Evolutionary conservation across 2,329 filamentous ascomycete species (phyloP).

Genomic region (Aspergillus costaricaensis): DNA sequence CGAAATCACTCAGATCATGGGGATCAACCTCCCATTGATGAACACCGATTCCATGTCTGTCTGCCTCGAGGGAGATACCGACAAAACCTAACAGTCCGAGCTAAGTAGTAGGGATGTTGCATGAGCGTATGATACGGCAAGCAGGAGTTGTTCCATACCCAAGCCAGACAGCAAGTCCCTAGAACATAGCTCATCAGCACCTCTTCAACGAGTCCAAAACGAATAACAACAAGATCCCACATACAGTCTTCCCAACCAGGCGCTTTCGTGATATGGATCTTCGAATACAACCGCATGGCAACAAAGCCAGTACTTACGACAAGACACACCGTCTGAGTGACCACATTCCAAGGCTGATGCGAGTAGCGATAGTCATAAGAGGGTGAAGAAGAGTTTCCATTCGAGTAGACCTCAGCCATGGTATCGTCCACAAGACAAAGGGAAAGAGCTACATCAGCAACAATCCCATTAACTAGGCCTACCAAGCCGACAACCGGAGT

Average conservation of each 20-base stretch:
- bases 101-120: constrained; percentile 16
- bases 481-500: not conserved
- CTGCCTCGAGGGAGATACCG: constrained; percentile 23
- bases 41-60: constrained; percentile 24
- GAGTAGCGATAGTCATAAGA: constrained; percentile 16
- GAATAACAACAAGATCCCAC: constrained; percentile 2
- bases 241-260: constrained; percentile 28
- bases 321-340: constrained; percentile 23
- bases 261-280: constrained; percentile 27
- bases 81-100: constrained; percentile 27
- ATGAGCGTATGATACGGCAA: not conserved
- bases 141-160: constrained; percentile 16
- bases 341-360: constrained; percentile 19
- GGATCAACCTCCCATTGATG: constrained; percentile 21
- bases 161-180: constrained; percentile 25
- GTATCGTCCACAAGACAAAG: not conserved
- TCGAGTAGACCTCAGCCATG: not conserved
- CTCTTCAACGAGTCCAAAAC: not conserved
- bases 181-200: no score
- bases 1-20: constrained; percentile 21
- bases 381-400: not conserved
- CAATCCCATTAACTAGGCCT: not conserved
- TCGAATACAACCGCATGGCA: constrained; percentile 28
- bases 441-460: not conserved
- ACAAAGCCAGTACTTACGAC: constrained; percentile 22